Conservation (phyloP, 768 basidiomycete species). For the Saitozyma podzolica region DNA sequence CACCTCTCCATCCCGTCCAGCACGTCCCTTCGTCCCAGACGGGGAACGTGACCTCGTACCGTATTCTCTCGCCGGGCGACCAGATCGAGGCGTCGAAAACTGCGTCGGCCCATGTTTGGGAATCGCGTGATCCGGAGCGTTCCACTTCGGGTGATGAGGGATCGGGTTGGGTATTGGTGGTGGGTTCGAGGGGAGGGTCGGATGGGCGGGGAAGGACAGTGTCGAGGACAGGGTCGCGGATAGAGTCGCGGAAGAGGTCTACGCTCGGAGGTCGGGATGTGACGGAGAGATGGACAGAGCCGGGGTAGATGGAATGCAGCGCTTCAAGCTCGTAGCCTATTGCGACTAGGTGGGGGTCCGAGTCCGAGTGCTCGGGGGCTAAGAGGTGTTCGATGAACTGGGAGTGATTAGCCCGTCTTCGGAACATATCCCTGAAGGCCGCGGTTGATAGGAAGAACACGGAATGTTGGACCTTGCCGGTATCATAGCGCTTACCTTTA, state of each 20-base stretch:
- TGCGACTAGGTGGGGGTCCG: constrained; percentile 34
- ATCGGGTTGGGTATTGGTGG: background rate
- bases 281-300: constrained; percentile 25
- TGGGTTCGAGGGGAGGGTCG: background rate
- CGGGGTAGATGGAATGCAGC: constrained; percentile 45
- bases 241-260: constrained; percentile 8
- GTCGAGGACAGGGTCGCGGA: constrained; percentile 1
- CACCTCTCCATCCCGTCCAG: constrained; percentile 17
- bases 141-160: no score
- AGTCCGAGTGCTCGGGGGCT: constrained; percentile 31
- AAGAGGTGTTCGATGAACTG: constrained; percentile 45
- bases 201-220: background rate
- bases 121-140: background rate
- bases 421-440: no score
- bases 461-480: background rate
- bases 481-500: constrained; percentile 11
- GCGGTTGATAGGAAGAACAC: no score
- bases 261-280: constrained; percentile 34
- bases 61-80: constrained; percentile 36
- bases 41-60: constrained; percentile 46
- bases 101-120: constrained; percentile 30
- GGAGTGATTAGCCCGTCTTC: background rate
- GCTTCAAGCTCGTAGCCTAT: constrained; percentile 51
- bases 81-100: constrained; percentile 23
- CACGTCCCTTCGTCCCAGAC: constrained; percentile 41